Evolutionary conservation across 208 protist genomes (phyloP).

Genomic region (Trypanosoma caninum): DNA sequence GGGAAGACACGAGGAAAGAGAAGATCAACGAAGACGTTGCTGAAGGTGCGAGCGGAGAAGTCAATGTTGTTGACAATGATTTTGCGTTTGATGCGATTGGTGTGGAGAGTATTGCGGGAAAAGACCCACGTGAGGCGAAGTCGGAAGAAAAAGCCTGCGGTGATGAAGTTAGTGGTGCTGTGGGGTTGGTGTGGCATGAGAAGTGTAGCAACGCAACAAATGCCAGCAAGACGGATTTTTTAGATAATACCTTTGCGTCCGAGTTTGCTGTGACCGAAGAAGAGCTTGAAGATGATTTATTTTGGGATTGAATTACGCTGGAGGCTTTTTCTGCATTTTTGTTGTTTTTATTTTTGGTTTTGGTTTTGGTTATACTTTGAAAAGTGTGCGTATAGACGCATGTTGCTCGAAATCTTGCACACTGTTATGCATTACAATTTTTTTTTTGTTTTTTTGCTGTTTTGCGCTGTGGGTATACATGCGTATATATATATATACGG

Average conservation of each 20-base stretch:
- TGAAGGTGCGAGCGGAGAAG: background rate
- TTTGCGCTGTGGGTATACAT: no score
- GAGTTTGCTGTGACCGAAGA: background rate
- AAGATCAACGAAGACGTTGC: no score
- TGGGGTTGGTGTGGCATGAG: background rate
- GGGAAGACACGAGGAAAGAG: background rate
- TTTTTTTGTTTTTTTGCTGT: conserved; percentile 9
- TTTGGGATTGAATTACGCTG: background rate
- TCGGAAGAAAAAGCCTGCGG: background rate
- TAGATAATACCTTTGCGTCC: background rate
- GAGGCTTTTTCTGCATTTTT: background rate
- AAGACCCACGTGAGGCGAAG: background rate
- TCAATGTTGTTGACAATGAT: background rate
- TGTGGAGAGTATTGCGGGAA: background rate
- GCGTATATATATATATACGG: no score
- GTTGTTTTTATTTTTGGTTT: background rate
- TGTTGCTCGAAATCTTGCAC: conserved; percentile 9
- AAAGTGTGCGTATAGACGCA: background rate
- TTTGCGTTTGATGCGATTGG: conserved; percentile 10
- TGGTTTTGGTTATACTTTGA: background rate
- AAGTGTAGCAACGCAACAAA: background rate
- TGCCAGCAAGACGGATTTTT: background rate
- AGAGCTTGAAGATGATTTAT: conserved; percentile 10
- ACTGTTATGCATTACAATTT: background rate
- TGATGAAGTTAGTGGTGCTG: background rate